Percentiles rank a stretch among this genome's conserved stretches.
phyloP scores from a whole-genome alignment of 2,329 filamentous ascomycete species.

The Cytospora piceae region DNA sequence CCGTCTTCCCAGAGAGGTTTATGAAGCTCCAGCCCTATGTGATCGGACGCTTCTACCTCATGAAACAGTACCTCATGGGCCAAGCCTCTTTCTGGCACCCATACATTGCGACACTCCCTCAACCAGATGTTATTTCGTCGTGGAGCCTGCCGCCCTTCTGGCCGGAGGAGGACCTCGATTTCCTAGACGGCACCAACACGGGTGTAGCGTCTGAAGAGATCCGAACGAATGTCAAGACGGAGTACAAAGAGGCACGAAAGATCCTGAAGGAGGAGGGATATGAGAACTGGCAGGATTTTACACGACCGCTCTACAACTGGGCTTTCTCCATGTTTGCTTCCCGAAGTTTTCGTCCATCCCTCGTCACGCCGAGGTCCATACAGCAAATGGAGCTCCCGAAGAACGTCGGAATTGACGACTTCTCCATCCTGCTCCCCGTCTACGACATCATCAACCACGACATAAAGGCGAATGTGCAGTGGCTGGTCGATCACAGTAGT shows the following conservation, averaged over 20 bases:
- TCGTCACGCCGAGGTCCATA: slow-evolving; percentile 51
- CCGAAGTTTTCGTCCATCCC: slow-evolving; percentile 65
- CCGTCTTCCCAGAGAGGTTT: slow-evolving; percentile 53
- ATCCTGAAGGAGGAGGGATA: slow-evolving; percentile 41
- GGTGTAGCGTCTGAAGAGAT: slow-evolving; percentile 55
- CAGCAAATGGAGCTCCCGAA: slow-evolving; percentile 39
- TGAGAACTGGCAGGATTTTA: slow-evolving; percentile 43
- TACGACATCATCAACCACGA: slow-evolving; percentile 75
- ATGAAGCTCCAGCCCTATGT: slow-evolving; percentile 61
- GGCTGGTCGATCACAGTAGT: slow-evolving; percentile 51
- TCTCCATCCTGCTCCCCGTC: slow-evolving; percentile 70
- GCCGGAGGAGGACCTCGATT: slow-evolving; percentile 60
- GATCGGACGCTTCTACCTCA: slow-evolving; percentile 68
- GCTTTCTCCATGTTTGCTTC: slow-evolving; percentile 67
- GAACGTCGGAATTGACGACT: slow-evolving; percentile 57
- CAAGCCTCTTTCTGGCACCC: slow-evolving; percentile 66
- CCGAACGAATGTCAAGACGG: slow-evolving; percentile 47
- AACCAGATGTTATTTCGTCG: slow-evolving; percentile 53
- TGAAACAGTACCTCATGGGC: slow-evolving; percentile 67
- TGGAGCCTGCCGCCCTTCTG: slow-evolving; percentile 68
- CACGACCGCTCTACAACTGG: slow-evolving; percentile 62
- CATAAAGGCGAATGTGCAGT: slow-evolving; percentile 61
- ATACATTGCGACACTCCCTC: slow-evolving; percentile 69
- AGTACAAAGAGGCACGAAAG: slow-evolving; percentile 49
- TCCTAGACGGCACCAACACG: slow-evolving; percentile 59